These are phyloP conservation scores for Dioscorea dumetorum DNA, from an alignment of 106 monocot species.

Conservation along the genomic window DNA sequence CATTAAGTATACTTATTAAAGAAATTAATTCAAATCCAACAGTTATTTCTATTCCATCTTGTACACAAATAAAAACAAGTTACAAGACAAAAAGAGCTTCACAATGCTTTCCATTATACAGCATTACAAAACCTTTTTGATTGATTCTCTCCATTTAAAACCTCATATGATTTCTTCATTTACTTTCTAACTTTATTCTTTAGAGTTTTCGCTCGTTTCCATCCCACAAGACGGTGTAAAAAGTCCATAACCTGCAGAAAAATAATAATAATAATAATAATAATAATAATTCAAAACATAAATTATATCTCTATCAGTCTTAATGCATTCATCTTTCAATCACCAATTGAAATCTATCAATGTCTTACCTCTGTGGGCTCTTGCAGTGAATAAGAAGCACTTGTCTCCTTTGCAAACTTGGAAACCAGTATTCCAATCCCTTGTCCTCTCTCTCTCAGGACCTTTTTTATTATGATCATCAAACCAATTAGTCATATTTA, in stretches of 20 bases:
- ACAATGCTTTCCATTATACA: too few relatives aligned
- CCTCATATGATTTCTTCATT: too few relatives aligned
- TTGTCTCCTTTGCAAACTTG: constrained; percentile 74
- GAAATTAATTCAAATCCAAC: too few relatives aligned
- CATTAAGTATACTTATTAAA: too few relatives aligned
- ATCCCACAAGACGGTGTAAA: constrained; percentile 2
- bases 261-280: neutral
- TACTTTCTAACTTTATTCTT: neutral
- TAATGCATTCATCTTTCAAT: neutral
- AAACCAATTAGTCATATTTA: neutral
- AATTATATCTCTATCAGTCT: neutral
- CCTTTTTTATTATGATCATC: constrained; percentile 4
- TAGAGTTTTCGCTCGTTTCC: neutral
- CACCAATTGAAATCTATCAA: neutral
- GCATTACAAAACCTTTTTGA: too few relatives aligned
- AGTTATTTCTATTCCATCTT: too few relatives aligned
- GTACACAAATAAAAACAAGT: too few relatives aligned
- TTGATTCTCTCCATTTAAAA: too few relatives aligned
- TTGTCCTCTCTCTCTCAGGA: constrained; percentile 61
- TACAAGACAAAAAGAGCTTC: too few relatives aligned
- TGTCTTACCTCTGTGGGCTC: constrained; percentile 80
- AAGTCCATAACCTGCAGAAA: constrained; percentile 6
- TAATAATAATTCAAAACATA: too few relatives aligned
- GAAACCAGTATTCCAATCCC: constrained; percentile 85
- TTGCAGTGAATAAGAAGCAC: constrained; percentile 77